These are phyloP conservation scores for Nitzschia sp. DNA, from an alignment of 108 stramenopile genomes.

Conservation along the genomic window DNA sequence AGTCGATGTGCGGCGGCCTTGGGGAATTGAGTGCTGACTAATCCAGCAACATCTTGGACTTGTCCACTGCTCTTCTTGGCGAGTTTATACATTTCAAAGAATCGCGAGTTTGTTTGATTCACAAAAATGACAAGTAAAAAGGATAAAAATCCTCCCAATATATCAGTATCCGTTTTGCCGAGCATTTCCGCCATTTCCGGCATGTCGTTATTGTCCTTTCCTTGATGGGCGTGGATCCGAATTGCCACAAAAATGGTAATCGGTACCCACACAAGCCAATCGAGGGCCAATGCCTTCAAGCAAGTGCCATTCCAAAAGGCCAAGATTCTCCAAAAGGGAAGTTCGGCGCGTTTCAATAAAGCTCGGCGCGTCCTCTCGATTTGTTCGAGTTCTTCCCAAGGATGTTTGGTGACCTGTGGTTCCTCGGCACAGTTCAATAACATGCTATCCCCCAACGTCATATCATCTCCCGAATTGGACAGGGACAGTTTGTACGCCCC, in stretches of 20 bases:
- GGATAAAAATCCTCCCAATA: conserved; percentile 45
- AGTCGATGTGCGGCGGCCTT: conserved; percentile 26
- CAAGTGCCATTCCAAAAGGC: conserved; percentile 13
- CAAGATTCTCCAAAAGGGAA: conserved; percentile 1
- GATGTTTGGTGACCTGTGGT: no score
- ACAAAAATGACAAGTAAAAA: conserved; percentile 59
- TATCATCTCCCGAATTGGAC: no score
- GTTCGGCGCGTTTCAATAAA: conserved; percentile 8
- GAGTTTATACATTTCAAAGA: conserved; percentile 34
- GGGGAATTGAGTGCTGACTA: conserved; percentile 28
- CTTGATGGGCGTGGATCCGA: conserved; percentile 20
- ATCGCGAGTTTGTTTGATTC: conserved; percentile 36
- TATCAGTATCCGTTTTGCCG: conserved; percentile 16
- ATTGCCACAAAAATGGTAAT: conserved; percentile 4
- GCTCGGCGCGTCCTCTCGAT: conserved; percentile 20
- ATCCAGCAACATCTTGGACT: conserved; percentile 41
- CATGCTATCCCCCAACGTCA: no score
- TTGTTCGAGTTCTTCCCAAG: conserved; percentile 19
- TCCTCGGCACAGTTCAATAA: no score
- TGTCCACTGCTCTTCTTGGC: conserved; percentile 36
- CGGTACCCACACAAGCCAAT: conserved; percentile 9
- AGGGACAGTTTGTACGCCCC: no score
- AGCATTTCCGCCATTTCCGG: conserved; percentile 12
- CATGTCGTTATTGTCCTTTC: no score
- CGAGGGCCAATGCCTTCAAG: conserved; percentile 1